phyloP scores from a whole-genome alignment of 2,329 filamentous ascomycete species.

The Pseudocercospora musae region DNA sequence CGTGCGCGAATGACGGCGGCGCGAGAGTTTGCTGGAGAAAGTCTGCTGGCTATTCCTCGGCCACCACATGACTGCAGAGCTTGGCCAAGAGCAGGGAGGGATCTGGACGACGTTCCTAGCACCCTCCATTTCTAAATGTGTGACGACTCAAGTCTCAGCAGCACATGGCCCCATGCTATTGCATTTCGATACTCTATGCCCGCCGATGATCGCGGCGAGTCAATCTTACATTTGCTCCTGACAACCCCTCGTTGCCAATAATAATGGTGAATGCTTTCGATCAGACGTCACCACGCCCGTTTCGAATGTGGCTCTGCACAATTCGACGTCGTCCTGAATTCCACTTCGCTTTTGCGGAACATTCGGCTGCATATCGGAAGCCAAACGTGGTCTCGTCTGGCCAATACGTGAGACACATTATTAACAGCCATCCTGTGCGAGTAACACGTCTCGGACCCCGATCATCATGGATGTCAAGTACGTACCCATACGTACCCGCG shows the following conservation, averaged over 20 bases:
- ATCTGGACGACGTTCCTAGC: neutral
- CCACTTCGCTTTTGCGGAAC: neutral
- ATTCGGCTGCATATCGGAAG: neutral
- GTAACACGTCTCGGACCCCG: neutral
- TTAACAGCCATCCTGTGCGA: neutral
- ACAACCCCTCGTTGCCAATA: neutral
- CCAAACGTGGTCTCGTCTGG: neutral
- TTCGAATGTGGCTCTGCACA: neutral
- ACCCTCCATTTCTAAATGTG: neutral
- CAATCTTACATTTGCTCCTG: neutral
- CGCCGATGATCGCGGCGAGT: neutral
- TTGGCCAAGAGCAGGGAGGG: neutral
- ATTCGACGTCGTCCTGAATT: neutral
- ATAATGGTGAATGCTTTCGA: neutral
- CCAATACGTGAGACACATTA: neutral
- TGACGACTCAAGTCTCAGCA: neutral
- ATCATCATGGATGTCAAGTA: neutral
- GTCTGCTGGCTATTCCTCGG: neutral
- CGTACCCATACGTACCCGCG: too few relatives aligned
- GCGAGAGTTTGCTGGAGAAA: neutral
- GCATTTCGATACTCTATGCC: neutral
- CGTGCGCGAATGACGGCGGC: neutral
- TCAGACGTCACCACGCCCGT: neutral
- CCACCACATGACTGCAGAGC: neutral
- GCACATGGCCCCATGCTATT: slow-evolving; percentile 1